A percentile compares a stretch with the other conserved stretches of the same genome.
phyloP scores from a whole-genome alignment of 176 grass and related monocot species.

The Oropetium thomaeum region DNA sequence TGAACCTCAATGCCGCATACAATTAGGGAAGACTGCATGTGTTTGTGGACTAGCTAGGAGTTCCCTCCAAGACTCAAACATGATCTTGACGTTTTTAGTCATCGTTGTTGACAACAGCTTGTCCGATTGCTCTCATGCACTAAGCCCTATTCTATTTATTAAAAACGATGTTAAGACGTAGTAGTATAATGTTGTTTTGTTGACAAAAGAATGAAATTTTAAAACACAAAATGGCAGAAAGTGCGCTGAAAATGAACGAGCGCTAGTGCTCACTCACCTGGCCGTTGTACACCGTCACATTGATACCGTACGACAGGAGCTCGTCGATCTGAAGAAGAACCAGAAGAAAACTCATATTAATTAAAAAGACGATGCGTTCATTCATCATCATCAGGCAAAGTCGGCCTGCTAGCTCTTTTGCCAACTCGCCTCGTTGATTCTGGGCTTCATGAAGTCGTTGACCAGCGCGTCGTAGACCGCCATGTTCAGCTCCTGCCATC shows the following conservation, averaged over 20 bases:
- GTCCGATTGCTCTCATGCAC: too few species aligned
- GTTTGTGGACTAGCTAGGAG: too few species aligned
- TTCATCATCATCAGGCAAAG: background rate
- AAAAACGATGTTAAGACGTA: too few species aligned
- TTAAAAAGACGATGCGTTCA: background rate
- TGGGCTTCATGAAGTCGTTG: constrained; percentile 85
- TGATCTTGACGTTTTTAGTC: too few species aligned
- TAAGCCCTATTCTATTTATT: too few species aligned
- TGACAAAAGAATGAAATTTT: background rate
- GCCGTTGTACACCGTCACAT: constrained; percentile 71
- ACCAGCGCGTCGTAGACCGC: constrained; percentile 50
- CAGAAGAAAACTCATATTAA: background rate
- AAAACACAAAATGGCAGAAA: background rate
- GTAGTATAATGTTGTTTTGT: too few species aligned
- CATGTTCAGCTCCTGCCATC: constrained; percentile 20
- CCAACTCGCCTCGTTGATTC: constrained; percentile 58
- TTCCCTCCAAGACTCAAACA: too few species aligned
- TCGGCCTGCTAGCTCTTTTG: too few species aligned
- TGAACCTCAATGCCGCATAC: too few species aligned
- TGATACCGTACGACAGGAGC: constrained; percentile 52
- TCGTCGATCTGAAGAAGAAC: constrained; percentile 48
- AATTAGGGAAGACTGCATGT: too few species aligned
- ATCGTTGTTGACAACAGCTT: too few species aligned
- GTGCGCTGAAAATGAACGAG: background rate
- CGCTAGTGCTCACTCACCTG: constrained; percentile 40